Evolutionary conservation across 805 yeast species (phyloP).

Genomic region (Lipomyces starkeyi): DNA sequence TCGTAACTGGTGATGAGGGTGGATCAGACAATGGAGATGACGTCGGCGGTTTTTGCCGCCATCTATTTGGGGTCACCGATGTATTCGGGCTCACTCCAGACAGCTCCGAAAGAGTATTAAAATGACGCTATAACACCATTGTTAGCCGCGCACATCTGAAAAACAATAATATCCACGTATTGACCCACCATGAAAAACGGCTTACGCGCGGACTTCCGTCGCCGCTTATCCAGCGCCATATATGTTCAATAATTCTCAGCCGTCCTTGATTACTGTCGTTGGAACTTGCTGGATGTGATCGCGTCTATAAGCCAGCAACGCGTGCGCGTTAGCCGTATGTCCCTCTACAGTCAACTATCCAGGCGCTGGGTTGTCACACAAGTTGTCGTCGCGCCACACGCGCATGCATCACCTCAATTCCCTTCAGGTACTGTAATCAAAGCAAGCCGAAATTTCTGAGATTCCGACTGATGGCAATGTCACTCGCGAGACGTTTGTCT

Average conservation of each 20-base stretch:
- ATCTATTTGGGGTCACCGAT: neutral
- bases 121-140: neutral
- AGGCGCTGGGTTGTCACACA: neutral
- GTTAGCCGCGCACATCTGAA: neutral
- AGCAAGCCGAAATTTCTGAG: neutral
- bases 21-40: slow-evolving; percentile 2
- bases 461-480: neutral
- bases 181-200: neutral
- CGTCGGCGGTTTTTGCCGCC: neutral
- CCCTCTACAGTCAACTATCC: neutral
- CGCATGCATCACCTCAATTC: neutral
- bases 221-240: slow-evolving; percentile 3
- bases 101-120: neutral
- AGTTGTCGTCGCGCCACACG: neutral
- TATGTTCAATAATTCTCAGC: neutral
- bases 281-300: neutral
- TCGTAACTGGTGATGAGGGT: neutral
- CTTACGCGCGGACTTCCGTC: neutral
- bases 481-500: no score
- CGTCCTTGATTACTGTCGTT: neutral
- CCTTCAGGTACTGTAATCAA: neutral
- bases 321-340: neutral
- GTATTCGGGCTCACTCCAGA: neutral
- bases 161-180: no score
- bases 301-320: neutral